Base-by-base conservation (phyloP, 2,329 filamentous ascomycete species). In the Diaporthe sp. region DNA sequence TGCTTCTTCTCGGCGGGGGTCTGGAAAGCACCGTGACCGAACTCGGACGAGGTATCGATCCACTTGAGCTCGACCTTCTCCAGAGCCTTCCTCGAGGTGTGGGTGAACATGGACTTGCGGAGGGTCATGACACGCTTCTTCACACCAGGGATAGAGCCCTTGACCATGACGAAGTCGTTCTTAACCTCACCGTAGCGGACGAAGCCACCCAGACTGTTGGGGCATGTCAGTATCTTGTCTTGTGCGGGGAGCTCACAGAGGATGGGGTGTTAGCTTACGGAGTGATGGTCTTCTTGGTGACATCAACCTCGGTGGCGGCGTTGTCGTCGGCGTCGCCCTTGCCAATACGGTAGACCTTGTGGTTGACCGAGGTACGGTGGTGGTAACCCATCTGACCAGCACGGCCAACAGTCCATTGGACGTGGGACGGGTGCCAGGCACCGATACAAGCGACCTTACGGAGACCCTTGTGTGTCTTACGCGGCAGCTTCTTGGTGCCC, bases 381-480 rank as follows among this genome's bases (percentile, higher is more conserved):
- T 99, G 97, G 94, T 99, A 99, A 92, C 97, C 97, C 89, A 93
- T 92, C 91, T 99, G 97, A 98, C 97, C 97, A 81, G 97, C 97
- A 94, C 97, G 97, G 86, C 96, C 97, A 91, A 99, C 97, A 87
- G 97, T 99, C 97, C 97, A 99, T 92, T 99, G 97, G 89, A 99
- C 97, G 95, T 99, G 97, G 89, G 94, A 95, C 86, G 97, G 97
- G 92, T 99, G 97, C 97, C 97, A 99, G 84, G 97, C 97, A 94
- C 97, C 97, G 88, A 99, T 99, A 98, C 97, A 99, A 86, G 97
- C 97, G 84, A 99, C 96, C 94, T 99, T 99, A 86, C 97, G 94
- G 86, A 99, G 95, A 98, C 97, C 97, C 94, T 99, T 99, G 94
- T 99, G 97, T 79, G 97, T 99, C 95, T 99, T 99, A 87, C 97